Evolutionary conservation across 176 grass and related monocot genomes (phyloP).

Genomic region (Dendrocalamus sinicus): DNA sequence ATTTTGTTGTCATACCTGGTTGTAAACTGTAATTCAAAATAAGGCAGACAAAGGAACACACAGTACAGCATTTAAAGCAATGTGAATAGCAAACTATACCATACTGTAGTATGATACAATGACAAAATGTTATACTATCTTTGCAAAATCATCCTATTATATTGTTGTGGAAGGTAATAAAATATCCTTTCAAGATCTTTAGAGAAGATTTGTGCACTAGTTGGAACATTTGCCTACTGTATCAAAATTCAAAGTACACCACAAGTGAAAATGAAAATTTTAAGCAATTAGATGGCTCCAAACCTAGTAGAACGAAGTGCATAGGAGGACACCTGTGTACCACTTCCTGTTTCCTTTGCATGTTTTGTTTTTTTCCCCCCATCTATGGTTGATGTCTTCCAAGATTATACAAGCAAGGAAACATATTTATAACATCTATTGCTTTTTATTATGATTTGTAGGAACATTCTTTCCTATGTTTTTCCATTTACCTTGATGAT

Average conservation of each 20-base stretch:
- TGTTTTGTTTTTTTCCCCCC: conserved; percentile 13
- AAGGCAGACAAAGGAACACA: conserved; percentile 14
- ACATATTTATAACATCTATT: conserved; percentile 20
- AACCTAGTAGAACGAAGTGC: conserved; percentile 9
- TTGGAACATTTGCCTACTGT: conserved; percentile 2
- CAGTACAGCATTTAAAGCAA: conserved; percentile 4
- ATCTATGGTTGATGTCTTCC: conserved; percentile 10
- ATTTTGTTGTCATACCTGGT: not conserved
- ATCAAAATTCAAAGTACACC: not conserved
- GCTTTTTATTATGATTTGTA: conserved; percentile 39
- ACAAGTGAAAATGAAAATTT: not conserved
- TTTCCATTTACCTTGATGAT: conserved; percentile 70
- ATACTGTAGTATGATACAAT: conserved; percentile 10
- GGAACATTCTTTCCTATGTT: conserved; percentile 83
- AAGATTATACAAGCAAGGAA: not conserved
- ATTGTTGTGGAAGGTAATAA: conserved; percentile 6
- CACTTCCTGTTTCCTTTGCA: conserved; percentile 17
- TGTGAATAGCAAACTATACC: conserved; percentile 9
- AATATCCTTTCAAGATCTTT: not conserved
- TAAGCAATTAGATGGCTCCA: not conserved
- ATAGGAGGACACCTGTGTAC: not conserved
- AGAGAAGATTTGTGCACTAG: not conserved
- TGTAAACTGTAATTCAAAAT: conserved; percentile 22
- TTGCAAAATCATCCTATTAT: conserved; percentile 31
- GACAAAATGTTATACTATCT: not conserved